Base-by-base conservation (phyloP, 345 rosid species). In the Eucalyptus virginea region DNA sequence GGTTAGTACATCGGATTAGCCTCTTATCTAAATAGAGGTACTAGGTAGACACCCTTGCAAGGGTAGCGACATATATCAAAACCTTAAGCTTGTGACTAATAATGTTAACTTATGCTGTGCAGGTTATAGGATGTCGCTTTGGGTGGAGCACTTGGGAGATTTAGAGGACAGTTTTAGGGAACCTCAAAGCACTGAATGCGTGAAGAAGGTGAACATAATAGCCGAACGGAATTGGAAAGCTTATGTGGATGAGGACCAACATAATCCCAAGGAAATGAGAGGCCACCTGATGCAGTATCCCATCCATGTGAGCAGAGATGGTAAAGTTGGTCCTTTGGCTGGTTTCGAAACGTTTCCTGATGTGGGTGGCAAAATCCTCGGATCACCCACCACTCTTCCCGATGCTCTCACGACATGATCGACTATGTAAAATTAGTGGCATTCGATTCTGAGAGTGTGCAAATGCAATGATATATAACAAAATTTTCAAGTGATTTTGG, bases 261-360 rank as follows among this genome's bases (percentile, higher is more conserved):
- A 62, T n/a, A 5, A n/a, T 15, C 69, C 81, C 44, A 50, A 51
- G 81, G 92, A 91, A 88, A 94, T 96, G 97, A 93, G 87, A 34
- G 98, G 97, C 26, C 94, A 96, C 92, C 86, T 95, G 90, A 92
- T 94, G 94, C 92, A 88, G n/a, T 95, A 95, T 88, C 97, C 95
- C 1, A 77, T 94, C 49, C 87, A 91, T 19, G 94, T 94, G 7
- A 89, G 92, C 67, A 90, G 81, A 86, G 89, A 92, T 6, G 96
- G 98, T 7, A 87, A 90, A 88, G 92, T 95, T 17, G 60, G 87
- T 81, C 52, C 95, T 9, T 21, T 95, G 89, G 90, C 6, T 16
- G 0, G 6, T 48, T 48, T 48, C 2, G 16, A 48, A 48, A 48
- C 0, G 2, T 48, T 48, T 48, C 15, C 50, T 2, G 50, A 48